Evolutionary conservation across 306 rosid genomes (phyloP).

Genomic region (Pterocarpus santalinus): DNA sequence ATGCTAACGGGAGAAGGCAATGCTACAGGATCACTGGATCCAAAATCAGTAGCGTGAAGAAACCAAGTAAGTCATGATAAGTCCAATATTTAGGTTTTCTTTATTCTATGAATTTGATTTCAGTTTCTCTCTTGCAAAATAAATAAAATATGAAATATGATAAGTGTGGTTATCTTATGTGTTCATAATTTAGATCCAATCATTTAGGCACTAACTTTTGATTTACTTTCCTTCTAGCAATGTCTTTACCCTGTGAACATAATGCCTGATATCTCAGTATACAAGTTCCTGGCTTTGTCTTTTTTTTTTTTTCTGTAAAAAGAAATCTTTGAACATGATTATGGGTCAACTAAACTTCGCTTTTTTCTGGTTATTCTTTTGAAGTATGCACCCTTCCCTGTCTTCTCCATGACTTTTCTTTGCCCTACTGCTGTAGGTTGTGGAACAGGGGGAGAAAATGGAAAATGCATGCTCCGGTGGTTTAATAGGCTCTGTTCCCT

Average conservation of each 20-base stretch:
- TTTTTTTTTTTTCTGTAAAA: no score
- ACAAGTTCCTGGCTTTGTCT: no score
- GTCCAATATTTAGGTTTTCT: constrained; percentile 17
- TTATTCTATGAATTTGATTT: no score
- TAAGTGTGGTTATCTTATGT: constrained; percentile 1
- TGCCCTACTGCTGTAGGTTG: background rate
- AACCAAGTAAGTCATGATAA: constrained; percentile 52
- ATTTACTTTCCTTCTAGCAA: no score
- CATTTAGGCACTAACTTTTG: constrained; percentile 1
- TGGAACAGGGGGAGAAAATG: background rate
- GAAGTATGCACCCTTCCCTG: background rate
- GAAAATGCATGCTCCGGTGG: constrained; percentile 12
- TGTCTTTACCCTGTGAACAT: no score
- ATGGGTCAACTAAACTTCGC: no score
- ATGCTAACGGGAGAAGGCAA: constrained; percentile 85
- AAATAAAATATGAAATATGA: no score
- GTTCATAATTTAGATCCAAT: constrained; percentile 30
- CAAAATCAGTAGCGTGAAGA: constrained; percentile 67
- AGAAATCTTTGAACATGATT: no score
- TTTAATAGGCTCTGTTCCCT: background rate
- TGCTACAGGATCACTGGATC: constrained; percentile 82
- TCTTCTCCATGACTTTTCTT: background rate
- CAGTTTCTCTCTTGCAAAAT: no score
- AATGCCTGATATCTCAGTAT: no score
- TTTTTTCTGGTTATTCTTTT: constrained; percentile 18